Percentiles rank a stretch among this genome's conserved stretches.
Evolutionary conservation across 352 stramenopile genomes (phyloP).

Genomic region (Saprolegnia diclina): DNA sequence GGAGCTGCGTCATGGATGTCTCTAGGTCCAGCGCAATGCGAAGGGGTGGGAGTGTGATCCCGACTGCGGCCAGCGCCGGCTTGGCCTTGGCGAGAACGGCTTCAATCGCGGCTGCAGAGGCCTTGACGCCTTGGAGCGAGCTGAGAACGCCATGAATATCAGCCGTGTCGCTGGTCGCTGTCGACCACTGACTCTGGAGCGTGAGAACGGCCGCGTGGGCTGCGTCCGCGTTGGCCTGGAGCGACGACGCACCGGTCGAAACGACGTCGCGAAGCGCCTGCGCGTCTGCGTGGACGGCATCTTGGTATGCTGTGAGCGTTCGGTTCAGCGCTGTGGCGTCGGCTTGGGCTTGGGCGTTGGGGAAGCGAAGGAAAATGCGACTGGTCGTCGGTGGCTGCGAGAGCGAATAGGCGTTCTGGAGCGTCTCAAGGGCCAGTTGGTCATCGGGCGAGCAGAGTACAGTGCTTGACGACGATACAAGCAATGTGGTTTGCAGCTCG

Average conservation of each 20-base stretch:
- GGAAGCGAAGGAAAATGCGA: not conserved
- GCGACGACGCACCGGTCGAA: not conserved
- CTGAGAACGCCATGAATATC: not conserved
- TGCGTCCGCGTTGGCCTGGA: not conserved
- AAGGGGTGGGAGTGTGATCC: not conserved
- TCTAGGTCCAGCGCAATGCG: not conserved
- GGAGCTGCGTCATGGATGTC: not conserved
- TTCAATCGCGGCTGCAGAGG: not conserved
- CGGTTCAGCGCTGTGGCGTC: not conserved
- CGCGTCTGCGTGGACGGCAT: not conserved
- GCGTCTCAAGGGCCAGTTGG: not conserved
- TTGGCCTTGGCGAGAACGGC: not conserved
- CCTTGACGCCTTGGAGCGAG: constrained; percentile 4
- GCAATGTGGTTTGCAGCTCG: not conserved
- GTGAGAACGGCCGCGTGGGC: not conserved
- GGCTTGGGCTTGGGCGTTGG: not conserved
- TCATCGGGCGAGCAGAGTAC: not conserved
- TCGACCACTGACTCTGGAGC: not conserved
- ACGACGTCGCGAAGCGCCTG: not conserved
- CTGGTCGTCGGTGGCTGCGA: not conserved
- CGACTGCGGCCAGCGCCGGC: not conserved
- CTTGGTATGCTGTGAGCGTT: not conserved
- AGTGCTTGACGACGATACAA: not conserved
- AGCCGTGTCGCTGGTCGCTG: not conserved
- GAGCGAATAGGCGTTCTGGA: constrained; percentile 9